Evolutionary conservation across 2,329 filamentous ascomycete species (phyloP).

Genomic region (Ophiostoma pallidulum): DNA sequence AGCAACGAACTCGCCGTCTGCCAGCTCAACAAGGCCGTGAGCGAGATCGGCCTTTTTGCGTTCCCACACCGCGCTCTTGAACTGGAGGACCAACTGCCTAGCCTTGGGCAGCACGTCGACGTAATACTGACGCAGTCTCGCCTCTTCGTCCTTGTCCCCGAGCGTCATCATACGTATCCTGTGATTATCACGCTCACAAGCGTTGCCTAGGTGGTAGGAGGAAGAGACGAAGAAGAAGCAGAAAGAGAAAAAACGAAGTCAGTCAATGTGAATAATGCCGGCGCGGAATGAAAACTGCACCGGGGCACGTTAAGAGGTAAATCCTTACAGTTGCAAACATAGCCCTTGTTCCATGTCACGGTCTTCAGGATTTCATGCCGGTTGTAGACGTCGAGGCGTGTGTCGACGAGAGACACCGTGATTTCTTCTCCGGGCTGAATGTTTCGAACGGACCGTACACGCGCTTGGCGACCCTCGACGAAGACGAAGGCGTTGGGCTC

Average conservation of each 20-base stretch:
- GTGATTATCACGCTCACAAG: not conserved
- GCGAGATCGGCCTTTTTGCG: not conserved
- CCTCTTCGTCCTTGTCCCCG: not conserved
- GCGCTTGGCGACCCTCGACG: constrained; percentile 24
- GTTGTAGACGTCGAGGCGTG: constrained; percentile 18
- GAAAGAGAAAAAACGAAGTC: not conserved
- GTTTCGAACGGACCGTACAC: constrained; percentile 23
- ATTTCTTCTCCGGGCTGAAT: constrained; percentile 28
- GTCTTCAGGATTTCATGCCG: constrained; percentile 18
- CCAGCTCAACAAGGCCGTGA: not conserved
- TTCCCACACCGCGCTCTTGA: constrained; percentile 1
- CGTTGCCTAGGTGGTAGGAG: not conserved
- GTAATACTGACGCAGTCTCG: not conserved
- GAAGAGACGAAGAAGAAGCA: not conserved
- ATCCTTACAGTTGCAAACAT: constrained; percentile 3
- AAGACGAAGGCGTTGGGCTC: constrained; percentile 26
- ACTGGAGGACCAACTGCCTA: not conserved
- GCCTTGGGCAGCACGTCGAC: constrained; percentile 3
- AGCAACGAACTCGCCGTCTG: constrained; percentile 1
- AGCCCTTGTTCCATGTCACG: not conserved
- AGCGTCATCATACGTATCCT: not conserved
- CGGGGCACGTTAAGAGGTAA: too few species aligned
- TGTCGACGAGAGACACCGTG: constrained; percentile 25
- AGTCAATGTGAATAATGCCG: too few species aligned
- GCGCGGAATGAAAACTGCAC: too few species aligned